Percentiles rank a stretch among this genome's conserved stretches.
Evolutionary conservation across 768 basidiomycete genomes (phyloP).

Genomic region (Dictyophora rubrovolvata): DNA sequence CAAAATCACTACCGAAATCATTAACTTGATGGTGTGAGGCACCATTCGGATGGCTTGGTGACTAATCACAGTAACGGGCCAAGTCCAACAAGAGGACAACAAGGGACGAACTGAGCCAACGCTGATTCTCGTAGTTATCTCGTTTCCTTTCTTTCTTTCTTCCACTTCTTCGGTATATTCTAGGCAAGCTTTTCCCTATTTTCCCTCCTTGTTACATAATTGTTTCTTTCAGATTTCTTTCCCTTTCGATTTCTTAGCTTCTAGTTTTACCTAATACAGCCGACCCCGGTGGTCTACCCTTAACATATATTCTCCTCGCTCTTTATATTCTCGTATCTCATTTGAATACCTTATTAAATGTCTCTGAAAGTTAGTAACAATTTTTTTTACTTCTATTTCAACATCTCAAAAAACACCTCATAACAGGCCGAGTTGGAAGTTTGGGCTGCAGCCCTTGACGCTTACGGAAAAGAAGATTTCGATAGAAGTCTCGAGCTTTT

Average conservation of each 20-base stretch:
- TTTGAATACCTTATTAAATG: not conserved
- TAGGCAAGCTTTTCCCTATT: not conserved
- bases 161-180: not conserved
- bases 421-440: conserved; percentile 53
- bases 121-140: too few relatives aligned
- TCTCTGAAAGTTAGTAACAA: not conserved
- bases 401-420: not conserved
- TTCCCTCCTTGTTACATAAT: not conserved
- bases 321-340: not conserved
- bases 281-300: not conserved
- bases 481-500: conserved; percentile 67
- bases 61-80: too few relatives aligned
- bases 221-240: not conserved
- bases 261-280: too few relatives aligned
- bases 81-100: too few relatives aligned
- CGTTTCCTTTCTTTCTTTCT: not conserved
- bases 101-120: too few relatives aligned
- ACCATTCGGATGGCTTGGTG: too few relatives aligned
- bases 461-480: conserved; percentile 82
- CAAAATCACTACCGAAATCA: too few relatives aligned
- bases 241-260: not conserved
- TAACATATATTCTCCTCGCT: not conserved
- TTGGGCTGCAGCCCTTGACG: conserved; percentile 80
- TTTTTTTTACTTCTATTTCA: not conserved
- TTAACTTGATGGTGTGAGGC: too few relatives aligned